Conservation (phyloP, 2,329 filamentous ascomycete genomes). For the Xylariaceae sp. region DNA sequence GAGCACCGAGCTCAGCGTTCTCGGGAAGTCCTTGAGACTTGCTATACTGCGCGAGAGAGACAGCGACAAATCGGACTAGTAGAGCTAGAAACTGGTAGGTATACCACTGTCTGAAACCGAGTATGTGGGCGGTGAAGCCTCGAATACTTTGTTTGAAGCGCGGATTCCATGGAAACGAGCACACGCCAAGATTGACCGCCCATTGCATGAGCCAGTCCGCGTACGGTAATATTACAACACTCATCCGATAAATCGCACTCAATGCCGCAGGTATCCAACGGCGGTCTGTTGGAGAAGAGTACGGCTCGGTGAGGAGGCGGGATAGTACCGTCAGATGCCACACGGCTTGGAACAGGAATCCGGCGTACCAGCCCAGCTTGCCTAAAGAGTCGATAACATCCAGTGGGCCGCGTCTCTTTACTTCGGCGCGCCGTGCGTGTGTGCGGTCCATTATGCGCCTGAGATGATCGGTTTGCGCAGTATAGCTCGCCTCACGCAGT, state of each 20-base stretch:
- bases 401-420: slow-evolving; percentile 37
- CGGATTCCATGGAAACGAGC: slow-evolving; percentile 64
- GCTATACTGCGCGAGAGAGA: slow-evolving; percentile 38
- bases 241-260: slow-evolving; percentile 16
- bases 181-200: slow-evolving; percentile 44
- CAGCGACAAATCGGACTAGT: slow-evolving; percentile 47
- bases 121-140: slow-evolving; percentile 55
- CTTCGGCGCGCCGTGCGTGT: slow-evolving; percentile 39
- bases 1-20: slow-evolving; percentile 44
- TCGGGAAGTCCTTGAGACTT: slow-evolving; percentile 35
- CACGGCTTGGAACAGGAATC: slow-evolving; percentile 31
- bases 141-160: slow-evolving; percentile 54
- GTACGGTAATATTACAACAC: slow-evolving; percentile 35
- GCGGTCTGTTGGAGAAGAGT: slow-evolving; percentile 12
- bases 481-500: slow-evolving; percentile 68
- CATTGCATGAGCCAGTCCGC: slow-evolving; percentile 40
- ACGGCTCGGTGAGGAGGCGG: slow-evolving; percentile 21
- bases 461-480: slow-evolving; percentile 76
- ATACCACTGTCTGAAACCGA: slow-evolving; percentile 61
- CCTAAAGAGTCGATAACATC: slow-evolving; percentile 41
- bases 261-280: slow-evolving; percentile 18
- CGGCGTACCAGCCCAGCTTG: slow-evolving; percentile 44
- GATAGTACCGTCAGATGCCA: slow-evolving; percentile 44
- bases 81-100: slow-evolving; percentile 57
- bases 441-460: slow-evolving; percentile 67